phyloP scores from a whole-genome alignment of 345 rosid species.

The Lumnitzera racemosa region DNA sequence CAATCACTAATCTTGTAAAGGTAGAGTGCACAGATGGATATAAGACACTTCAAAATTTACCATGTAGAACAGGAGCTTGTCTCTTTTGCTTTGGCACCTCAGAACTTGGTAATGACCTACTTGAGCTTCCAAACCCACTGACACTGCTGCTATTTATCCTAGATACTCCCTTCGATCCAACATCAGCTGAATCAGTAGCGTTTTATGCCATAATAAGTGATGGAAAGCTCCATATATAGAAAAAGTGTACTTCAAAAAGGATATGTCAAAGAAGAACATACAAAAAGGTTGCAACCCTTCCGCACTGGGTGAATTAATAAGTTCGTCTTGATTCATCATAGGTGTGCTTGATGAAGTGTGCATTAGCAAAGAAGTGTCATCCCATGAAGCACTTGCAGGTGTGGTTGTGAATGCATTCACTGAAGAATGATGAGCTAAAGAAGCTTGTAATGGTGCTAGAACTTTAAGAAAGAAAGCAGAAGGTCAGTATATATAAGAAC shows the following conservation, averaged over 20 bases:
- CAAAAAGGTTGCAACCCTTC: slow-evolving; percentile 46
- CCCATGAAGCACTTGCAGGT: slow-evolving; percentile 56
- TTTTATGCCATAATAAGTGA: slow-evolving; percentile 57
- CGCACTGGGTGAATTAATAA: slow-evolving; percentile 32
- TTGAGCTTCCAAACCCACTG: slow-evolving; percentile 42
- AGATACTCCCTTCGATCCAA: slow-evolving; percentile 66
- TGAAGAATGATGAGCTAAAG: slow-evolving; percentile 40
- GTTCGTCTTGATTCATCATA: slow-evolving; percentile 45
- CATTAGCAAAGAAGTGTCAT: slow-evolving; percentile 50
- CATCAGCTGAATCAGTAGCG: slow-evolving; percentile 91
- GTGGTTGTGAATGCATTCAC: slow-evolving; percentile 18
- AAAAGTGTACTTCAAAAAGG: slow-evolving; percentile 14
- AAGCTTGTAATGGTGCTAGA: slow-evolving; percentile 50
- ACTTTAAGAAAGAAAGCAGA: slow-evolving; percentile 25
- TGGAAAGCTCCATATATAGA: slow-evolving; percentile 33
- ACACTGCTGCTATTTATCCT: slow-evolving; percentile 38
- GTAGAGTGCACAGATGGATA: background rate
- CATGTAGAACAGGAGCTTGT: slow-evolving; percentile 49
- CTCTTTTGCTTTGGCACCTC: slow-evolving; percentile 37
- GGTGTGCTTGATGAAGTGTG: slow-evolving; percentile 30
- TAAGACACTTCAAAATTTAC: slow-evolving; percentile 18
- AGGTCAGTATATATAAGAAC: too few relatives aligned
- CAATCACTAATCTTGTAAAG: slow-evolving; percentile 1
- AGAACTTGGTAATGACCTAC: slow-evolving; percentile 32
- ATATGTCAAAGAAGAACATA: slow-evolving; percentile 14